Evolutionary conservation across 768 basidiomycete species (phyloP).

Genomic region (Suillus clintonianus): DNA sequence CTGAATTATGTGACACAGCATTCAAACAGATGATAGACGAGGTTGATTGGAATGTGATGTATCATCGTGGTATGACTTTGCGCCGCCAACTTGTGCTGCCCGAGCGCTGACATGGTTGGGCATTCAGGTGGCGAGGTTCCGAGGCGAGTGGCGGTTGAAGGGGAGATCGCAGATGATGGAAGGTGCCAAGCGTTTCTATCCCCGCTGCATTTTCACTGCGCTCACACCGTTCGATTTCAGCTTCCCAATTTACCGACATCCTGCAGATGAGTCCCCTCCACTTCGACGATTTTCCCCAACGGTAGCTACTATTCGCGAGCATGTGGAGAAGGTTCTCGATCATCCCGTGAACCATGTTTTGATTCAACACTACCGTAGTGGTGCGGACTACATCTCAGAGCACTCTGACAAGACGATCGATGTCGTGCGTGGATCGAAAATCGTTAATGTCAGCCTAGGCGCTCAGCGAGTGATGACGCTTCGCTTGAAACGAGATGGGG

Average conservation of each 20-base stretch:
- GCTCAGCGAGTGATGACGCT: conserved; percentile 78
- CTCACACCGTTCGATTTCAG: conserved; percentile 32
- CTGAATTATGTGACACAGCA: conserved; percentile 52
- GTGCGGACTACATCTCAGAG: conserved; percentile 82
- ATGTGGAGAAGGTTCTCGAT: conserved; percentile 56
- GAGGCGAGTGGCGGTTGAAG: conserved; percentile 63
- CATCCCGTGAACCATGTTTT: conserved; percentile 84
- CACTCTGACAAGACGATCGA: conserved; percentile 89
- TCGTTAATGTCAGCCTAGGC: conserved; percentile 82
- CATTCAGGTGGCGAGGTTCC: conserved; percentile 71
- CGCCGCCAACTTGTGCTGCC: background rate
- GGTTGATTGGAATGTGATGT: conserved; percentile 74
- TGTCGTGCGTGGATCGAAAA: conserved; percentile 68
- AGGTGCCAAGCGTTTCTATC: conserved; percentile 38
- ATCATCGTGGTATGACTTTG: conserved; percentile 60
- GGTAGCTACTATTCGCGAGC: conserved; percentile 61
- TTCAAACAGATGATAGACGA: conserved; percentile 63
- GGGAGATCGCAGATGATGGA: conserved; percentile 50
- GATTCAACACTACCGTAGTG: conserved; percentile 78
- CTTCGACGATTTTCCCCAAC: conserved; percentile 69
- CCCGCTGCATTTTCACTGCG: conserved; percentile 4
- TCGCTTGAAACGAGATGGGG: conserved; percentile 59
- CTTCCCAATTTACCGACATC: conserved; percentile 81
- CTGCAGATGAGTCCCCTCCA: conserved; percentile 75
- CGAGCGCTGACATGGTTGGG: conserved; percentile 1